Percentiles rank a stretch among this genome's conserved stretches.
These are phyloP conservation scores for Chenopodium album DNA, from an alignment of 148 eudicot species.

Conservation along the genomic window DNA sequence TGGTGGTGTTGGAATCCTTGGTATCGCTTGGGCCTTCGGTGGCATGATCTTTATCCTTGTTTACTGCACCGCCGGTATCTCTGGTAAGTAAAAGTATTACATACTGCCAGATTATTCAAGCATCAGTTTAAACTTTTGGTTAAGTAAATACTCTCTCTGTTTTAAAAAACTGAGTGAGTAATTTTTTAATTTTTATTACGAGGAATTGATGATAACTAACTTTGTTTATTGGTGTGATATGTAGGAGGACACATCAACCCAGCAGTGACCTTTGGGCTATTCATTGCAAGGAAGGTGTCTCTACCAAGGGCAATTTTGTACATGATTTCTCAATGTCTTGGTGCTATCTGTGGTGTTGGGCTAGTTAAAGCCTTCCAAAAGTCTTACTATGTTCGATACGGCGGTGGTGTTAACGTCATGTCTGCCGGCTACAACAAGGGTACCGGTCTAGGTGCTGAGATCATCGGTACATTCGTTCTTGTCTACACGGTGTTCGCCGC, in stretches of 20 bases:
- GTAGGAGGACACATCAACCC: conserved; percentile 83
- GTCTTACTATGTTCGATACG: conserved; percentile 42
- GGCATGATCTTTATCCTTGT: conserved; percentile 86
- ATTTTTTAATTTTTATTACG: neutral
- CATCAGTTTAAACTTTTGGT: too few species aligned
- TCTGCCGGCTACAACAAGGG: conserved; percentile 59
- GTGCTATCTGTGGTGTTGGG: conserved; percentile 76
- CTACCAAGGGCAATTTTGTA: conserved; percentile 51
- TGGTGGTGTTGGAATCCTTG: conserved; percentile 73
- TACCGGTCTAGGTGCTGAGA: conserved; percentile 67
- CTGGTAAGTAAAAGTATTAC: conserved; percentile 31
- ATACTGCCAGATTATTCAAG: too few species aligned
- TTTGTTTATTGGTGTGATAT: neutral
- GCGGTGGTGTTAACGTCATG: conserved; percentile 66
- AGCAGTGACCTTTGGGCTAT: conserved; percentile 73
- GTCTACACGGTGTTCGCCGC: conserved; percentile 77
- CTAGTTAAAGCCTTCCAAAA: conserved; percentile 64
- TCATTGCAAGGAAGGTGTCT: conserved; percentile 68
- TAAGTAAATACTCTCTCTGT: too few species aligned
- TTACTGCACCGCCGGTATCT: conserved; percentile 86
- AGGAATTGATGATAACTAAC: neutral
- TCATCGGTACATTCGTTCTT: conserved; percentile 69
- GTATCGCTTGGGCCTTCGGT: conserved; percentile 84
- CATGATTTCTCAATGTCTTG: conserved; percentile 65
- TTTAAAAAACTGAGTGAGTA: neutral